Evolutionary conservation across 495 filamentous ascomycete genomes (phyloP), one percentile per base, ranked within the genome.

Genomic region (Xylaria telfairii): DNA sequence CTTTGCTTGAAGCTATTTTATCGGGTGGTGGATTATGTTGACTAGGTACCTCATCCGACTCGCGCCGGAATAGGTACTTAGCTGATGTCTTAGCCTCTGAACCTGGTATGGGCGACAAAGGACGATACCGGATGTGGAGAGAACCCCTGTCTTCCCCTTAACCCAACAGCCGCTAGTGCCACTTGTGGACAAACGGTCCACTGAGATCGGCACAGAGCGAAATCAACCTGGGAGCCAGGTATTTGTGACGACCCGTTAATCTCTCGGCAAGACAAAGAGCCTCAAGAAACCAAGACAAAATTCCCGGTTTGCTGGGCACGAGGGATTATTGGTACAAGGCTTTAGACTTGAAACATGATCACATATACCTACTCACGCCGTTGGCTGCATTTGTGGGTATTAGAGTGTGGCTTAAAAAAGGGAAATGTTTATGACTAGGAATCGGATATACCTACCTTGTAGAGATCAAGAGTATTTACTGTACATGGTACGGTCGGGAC

Each of bases 151-250:
- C 17, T 54, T 19, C 46, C 64, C 64, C 34, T 66, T 54, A 66
- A 66, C 64, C 46, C 34, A 66, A 13, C 49, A 66, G 47, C 47
- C 47, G 34, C 47, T 66, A 66, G 57, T 59, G 5, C 30, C 26
- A 39, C 19, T 34, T 37, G 32, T 59, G 56, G 30, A 21, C 32
- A 34, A 37, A 26, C 56, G 32, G 32, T 37, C 21, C 59, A 62
- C 37, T 41, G 3, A 19, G 56, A 62, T 62, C 59, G 5, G 59
- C 59, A 44, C 3, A 26, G 59, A 24, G 15, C 42, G 21, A 24
- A 26, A 42, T 26, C 3, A 26, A 41, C 9, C 21, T 21, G n/a
- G 4, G 1, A 62, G 34, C 26, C 13, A 37, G 56, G 51, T 30
- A 30, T 28, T 54, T 54, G 26, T 54, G 51, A 59, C 56, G 30